Evolutionary conservation across 345 rosid species (phyloP).

Genomic region (Moricandia arvensis): DNA sequence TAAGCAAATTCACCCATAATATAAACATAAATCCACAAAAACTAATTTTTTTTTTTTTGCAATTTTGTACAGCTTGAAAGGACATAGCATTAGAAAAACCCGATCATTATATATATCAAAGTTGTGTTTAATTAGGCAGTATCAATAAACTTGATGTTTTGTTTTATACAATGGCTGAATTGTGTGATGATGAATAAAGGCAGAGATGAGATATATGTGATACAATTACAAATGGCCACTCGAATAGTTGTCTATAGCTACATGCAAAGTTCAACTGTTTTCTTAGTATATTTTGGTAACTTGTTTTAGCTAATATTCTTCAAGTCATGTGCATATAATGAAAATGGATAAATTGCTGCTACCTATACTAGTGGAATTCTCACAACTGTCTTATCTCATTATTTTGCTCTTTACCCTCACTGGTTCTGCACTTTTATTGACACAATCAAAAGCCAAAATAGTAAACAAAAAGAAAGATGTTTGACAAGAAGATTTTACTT

Average conservation of each 20-base stretch:
- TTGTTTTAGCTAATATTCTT: too few species aligned
- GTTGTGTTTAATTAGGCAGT: background rate
- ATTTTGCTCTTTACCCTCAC: background rate
- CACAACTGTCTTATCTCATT: background rate
- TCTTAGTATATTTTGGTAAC: too few species aligned
- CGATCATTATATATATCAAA: background rate
- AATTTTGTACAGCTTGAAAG: too few species aligned
- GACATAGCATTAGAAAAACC: too few species aligned
- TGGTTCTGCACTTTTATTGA: background rate
- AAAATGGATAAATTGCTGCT: background rate
- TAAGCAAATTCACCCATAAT: too few species aligned
- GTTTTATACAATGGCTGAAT: background rate
- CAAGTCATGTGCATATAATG: background rate
- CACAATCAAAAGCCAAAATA: background rate
- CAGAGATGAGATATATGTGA: too few species aligned
- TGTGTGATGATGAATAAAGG: background rate
- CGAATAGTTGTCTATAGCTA: background rate
- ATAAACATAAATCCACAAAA: too few species aligned
- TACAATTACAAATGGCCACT: background rate
- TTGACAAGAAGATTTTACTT: background rate
- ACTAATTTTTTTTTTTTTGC: too few species aligned
- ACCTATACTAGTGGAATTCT: background rate
- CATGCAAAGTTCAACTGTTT: background rate
- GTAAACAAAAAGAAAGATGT: background rate
- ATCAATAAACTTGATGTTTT: background rate